phyloP scores from a whole-genome alignment of 768 basidiomycete species.

The Podaxis sp. region DNA sequence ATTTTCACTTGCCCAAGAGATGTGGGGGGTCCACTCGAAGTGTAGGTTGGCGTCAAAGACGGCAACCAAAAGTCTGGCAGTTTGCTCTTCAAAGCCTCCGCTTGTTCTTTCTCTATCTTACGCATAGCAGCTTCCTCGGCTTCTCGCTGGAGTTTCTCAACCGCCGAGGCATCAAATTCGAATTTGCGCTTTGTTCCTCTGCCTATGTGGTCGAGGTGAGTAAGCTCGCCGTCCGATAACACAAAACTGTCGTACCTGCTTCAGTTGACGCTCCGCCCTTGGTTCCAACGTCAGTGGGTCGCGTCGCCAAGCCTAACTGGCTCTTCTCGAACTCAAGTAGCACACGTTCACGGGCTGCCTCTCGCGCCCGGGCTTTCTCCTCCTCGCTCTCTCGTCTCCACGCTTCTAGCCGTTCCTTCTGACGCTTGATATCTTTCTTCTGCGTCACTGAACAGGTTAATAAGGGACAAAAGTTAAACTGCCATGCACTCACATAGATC shows the following conservation, averaged over 20 bases:
- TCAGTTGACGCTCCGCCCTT: slow-evolving; percentile 34
- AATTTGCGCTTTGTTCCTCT: slow-evolving; percentile 81
- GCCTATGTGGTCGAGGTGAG: slow-evolving; percentile 27
- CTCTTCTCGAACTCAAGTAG: slow-evolving; percentile 86
- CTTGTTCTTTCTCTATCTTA: slow-evolving; percentile 81
- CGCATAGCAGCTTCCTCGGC: slow-evolving; percentile 87
- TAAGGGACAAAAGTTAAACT: slow-evolving; percentile 1
- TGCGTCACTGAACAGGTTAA: slow-evolving; percentile 57
- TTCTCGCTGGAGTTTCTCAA: slow-evolving; percentile 67
- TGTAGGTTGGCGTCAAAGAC: slow-evolving; percentile 81
- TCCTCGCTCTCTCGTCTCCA: slow-evolving; percentile 78
- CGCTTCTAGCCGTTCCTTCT: slow-evolving; percentile 73
- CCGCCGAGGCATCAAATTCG: slow-evolving; percentile 68
- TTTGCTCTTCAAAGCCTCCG: slow-evolving; percentile 80
- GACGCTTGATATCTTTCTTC: slow-evolving; percentile 90
- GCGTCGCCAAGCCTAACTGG: slow-evolving; percentile 65
- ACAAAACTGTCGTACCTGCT: slow-evolving; percentile 21
- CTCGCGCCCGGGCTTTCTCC: slow-evolving; percentile 63
- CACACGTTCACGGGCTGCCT: slow-evolving; percentile 84
- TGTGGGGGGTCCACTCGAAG: slow-evolving; percentile 53
- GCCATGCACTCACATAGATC: slow-evolving; percentile 60
- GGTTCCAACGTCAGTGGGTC: slow-evolving; percentile 31
- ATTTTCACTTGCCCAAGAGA: slow-evolving; percentile 79
- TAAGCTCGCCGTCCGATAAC: not conserved
- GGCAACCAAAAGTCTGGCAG: slow-evolving; percentile 98